phyloP scores from a whole-genome alignment of 257 asterid genomes.

The Solanum ossicruentum region DNA sequence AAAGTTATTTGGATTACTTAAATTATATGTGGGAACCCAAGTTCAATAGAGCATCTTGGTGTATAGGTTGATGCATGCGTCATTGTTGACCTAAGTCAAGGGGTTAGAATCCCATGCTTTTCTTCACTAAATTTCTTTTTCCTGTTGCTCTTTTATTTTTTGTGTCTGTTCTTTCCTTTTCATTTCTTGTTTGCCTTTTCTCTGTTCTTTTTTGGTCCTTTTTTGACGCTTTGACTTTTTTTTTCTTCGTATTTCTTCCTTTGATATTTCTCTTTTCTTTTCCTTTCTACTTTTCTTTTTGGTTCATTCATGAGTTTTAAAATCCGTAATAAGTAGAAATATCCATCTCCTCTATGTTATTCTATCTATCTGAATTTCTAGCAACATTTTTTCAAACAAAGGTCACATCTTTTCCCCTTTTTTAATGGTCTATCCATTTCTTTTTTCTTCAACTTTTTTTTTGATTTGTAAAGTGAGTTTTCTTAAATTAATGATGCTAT shows the following conservation, averaged over 20 bases:
- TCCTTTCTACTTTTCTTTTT: neutral
- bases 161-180: neutral
- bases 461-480: neutral
- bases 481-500: neutral
- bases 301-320: neutral
- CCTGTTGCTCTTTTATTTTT: neutral
- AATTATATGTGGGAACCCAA: neutral
- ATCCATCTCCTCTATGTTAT: neutral
- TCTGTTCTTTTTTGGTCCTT: neutral
- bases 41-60: neutral
- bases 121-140: neutral
- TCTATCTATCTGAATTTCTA: neutral
- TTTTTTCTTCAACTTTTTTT: neutral
- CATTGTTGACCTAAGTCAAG: neutral
- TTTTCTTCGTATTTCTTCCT: neutral
- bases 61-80: neutral
- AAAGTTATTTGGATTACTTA: neutral
- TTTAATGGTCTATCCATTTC: neutral
- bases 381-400: neutral
- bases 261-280: neutral
- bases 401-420: neutral
- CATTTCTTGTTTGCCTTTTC: neutral
- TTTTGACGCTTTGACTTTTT: neutral
- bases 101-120: neutral
- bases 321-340: neutral